A percentile compares a stretch with the other conserved stretches of the same genome.
These are phyloP conservation scores for Escallonia rubra DNA, from an alignment of 129 eudicot species.

Conservation along the genomic window DNA sequence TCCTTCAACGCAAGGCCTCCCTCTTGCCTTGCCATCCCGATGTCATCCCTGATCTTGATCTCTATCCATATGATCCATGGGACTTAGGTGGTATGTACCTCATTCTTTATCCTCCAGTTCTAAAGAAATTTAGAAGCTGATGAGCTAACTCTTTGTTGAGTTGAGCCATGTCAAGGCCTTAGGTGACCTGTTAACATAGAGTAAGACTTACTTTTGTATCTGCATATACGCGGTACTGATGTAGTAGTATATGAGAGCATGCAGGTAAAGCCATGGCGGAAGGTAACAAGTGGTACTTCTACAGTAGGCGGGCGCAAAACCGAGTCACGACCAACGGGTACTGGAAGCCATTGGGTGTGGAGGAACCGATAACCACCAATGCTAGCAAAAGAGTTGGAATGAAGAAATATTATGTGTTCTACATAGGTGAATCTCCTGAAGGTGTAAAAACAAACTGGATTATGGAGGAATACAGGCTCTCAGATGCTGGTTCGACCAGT, in stretches of 20 bases:
- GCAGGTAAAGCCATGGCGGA: conserved; percentile 82
- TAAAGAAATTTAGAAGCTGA: too few relatives aligned
- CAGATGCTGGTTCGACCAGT: conserved; percentile 36
- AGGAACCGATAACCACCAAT: conserved; percentile 54
- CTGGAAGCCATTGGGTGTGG: conserved; percentile 71
- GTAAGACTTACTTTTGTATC: background rate
- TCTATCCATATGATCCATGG: conserved; percentile 91
- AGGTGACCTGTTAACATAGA: too few relatives aligned
- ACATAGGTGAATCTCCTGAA: conserved; percentile 56
- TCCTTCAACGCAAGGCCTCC: conserved; percentile 76
- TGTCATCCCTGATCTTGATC: conserved; percentile 88
- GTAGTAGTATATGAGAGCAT: conserved; percentile 7
- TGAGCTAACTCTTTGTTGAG: too few relatives aligned
- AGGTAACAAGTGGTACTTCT: conserved; percentile 85
- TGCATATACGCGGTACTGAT: background rate
- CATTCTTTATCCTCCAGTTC: background rate
- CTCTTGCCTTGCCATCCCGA: conserved; percentile 86
- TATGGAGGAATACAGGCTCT: conserved; percentile 77
- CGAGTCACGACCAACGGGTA: conserved; percentile 60
- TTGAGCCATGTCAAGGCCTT: too few relatives aligned
- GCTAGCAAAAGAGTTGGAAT: conserved; percentile 53
- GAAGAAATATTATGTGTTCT: conserved; percentile 65
- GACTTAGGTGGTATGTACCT: conserved; percentile 60
- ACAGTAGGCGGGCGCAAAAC: conserved; percentile 66
- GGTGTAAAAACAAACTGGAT: conserved; percentile 84